Conservation (phyloP, 2,329 filamentous ascomycete genomes). For the Epichloe elymi region DNA sequence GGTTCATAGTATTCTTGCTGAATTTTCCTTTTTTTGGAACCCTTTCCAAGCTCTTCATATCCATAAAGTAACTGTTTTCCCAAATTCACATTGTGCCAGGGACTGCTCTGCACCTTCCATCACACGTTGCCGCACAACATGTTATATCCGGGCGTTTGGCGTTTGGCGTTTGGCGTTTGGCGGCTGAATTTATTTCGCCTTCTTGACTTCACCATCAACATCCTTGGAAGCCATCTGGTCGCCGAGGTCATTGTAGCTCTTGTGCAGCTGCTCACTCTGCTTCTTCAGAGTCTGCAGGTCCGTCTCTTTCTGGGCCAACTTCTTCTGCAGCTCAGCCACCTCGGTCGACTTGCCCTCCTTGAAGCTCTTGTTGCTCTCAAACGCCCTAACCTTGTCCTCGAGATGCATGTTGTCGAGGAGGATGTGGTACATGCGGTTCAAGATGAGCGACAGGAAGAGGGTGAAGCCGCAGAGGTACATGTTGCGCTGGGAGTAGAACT, state of each 20-base stretch:
- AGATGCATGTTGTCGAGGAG: conserved; percentile 83
- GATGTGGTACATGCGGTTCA: conserved; percentile 98
- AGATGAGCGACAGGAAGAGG: conserved; percentile 93
- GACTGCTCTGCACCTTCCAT: no score
- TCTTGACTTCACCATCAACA: conserved; percentile 39
- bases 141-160: no score
- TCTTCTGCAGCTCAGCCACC: conserved; percentile 53
- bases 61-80: no score
- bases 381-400: conserved; percentile 78
- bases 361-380: conserved; percentile 63
- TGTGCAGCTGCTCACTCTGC: conserved; percentile 70
- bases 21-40: no score
- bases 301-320: conserved; percentile 66
- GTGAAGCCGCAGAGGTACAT: conserved; percentile 99
- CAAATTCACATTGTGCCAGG: no score
- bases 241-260: conserved; percentile 75
- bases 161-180: no score
- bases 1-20: no score
- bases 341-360: conserved; percentile 63
- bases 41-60: no score
- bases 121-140: no score
- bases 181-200: conserved; percentile 25
- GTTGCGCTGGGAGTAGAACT: conserved; percentile 99
- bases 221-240: conserved; percentile 61
- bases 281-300: conserved; percentile 86